Conservation (phyloP, 139 green algal species). For the Chlorella sp. region DNA sequence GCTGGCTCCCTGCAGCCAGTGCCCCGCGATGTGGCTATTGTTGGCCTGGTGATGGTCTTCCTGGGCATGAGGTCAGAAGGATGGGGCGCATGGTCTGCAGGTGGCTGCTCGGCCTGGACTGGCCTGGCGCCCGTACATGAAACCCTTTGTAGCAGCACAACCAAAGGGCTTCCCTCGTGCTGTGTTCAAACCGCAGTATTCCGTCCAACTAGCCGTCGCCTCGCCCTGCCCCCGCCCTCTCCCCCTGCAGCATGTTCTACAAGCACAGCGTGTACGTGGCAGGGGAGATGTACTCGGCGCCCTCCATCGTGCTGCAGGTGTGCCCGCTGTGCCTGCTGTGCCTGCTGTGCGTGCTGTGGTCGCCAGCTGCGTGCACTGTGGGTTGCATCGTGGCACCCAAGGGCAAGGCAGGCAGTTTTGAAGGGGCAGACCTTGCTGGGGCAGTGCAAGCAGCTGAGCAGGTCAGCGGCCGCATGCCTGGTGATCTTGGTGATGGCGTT, state of each 20-base stretch:
- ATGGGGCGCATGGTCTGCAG: neutral
- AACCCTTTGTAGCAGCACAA: too few species aligned
- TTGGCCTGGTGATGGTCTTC: slow-evolving; percentile 54
- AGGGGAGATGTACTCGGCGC: slow-evolving; percentile 93
- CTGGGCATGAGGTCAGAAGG: neutral
- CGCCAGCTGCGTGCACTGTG: neutral
- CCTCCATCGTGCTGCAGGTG: slow-evolving; percentile 93
- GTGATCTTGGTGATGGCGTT: too few species aligned
- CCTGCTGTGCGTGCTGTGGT: neutral
- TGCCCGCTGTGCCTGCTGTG: neutral
- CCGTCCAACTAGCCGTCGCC: too few species aligned
- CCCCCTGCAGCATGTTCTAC: slow-evolving; percentile 56
- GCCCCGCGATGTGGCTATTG: slow-evolving; percentile 52
- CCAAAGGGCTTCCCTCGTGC: too few species aligned
- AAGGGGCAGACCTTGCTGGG: too few species aligned
- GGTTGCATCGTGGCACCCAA: too few species aligned
- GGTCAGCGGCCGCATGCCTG: too few species aligned
- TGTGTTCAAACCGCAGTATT: too few species aligned
- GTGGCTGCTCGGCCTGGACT: too few species aligned
- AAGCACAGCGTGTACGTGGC: slow-evolving; percentile 84
- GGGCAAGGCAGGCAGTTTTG: too few species aligned
- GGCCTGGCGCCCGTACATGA: too few species aligned
- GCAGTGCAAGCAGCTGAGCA: neutral
- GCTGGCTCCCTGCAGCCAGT: slow-evolving; percentile 31
- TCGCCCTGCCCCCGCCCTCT: neutral